phyloP scores from a whole-genome alignment of 2,329 filamentous ascomycete species.

The Helotiales sp. region DNA sequence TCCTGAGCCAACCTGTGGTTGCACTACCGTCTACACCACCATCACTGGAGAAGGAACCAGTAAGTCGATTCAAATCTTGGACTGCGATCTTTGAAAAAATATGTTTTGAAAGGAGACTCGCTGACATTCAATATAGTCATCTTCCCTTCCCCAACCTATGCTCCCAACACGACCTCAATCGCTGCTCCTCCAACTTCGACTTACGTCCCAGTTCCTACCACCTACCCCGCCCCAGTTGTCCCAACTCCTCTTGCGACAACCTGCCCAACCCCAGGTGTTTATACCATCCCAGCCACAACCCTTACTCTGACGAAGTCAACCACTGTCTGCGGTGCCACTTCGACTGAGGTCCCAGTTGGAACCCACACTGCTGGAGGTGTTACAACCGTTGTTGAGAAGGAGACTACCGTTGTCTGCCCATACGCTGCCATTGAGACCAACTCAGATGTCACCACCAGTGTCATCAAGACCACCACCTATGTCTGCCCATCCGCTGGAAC shows the following conservation, averaged over 20 bases:
- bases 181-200: constrained; percentile 13
- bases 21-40: constrained; percentile 76
- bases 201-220: constrained; percentile 43
- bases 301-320: constrained; percentile 69
- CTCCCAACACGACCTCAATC: constrained; percentile 16
- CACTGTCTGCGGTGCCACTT: constrained; percentile 67
- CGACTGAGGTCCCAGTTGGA: constrained; percentile 65
- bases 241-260: constrained; percentile 55
- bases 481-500: constrained; percentile 75
- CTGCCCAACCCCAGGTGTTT: constrained; percentile 71
- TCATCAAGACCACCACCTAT: constrained; percentile 72
- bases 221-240: constrained; percentile 41
- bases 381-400: constrained; percentile 69
- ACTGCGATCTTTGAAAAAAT: background rate
- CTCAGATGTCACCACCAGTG: constrained; percentile 65
- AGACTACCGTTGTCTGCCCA: constrained; percentile 73
- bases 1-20: constrained; percentile 61
- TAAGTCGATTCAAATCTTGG: constrained; percentile 52
- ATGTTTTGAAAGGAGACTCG: background rate
- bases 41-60: constrained; percentile 69
- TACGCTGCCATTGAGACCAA: constrained; percentile 67
- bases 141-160: constrained; percentile 36
- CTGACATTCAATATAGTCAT: constrained; percentile 29
- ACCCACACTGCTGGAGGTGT: constrained; percentile 74
- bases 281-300: constrained; percentile 77